Base-by-base conservation (phyloP, 768 basidiomycete genomes). In the Serendipita sp. region DNA sequence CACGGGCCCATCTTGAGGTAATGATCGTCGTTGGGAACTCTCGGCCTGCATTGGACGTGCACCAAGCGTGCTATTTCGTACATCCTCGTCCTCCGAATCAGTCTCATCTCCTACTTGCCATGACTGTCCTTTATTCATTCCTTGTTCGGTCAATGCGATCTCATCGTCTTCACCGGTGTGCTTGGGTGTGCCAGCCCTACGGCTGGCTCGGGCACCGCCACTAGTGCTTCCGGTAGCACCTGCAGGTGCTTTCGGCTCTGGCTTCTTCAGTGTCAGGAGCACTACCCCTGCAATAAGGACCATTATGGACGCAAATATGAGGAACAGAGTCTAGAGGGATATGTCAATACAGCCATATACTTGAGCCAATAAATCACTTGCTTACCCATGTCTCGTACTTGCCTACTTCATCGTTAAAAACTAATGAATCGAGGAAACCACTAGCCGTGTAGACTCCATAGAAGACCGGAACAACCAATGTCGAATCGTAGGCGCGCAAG, bases 251-350 rank as follows among this genome's bases (percentile, higher is more conserved):
- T 4, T 60, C 34, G 37, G 72, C 44, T 89, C 88, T 0, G 91
- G 86, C 70, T 94, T 92, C 78, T 97, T 94, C 76, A 89, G 85
- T 2, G 92, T 94, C 30, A 97, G 78, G 0, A 97, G 82, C n/a
- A 94, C 87, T 63, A 98, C 95, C 8, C 95, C 94, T 0, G 81
- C 83, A 51, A 97, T 86, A 64, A 98, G 85, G 47, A 96, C 79
- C 48, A 84, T 74, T 69, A 97, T 94, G 1, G 92, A 93, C 45
- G 85, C 74, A 70, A 90, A 92, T 66, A 95, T 89, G 53, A 92
- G 80, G 76, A 92, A 86, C 53, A 97, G 83, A 0, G 74, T 71
- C 70, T 60, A 38, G 41, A 71, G 66, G 2, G 10, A 54, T 65
- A 2, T 68, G 63, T 28, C 2, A 1, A 54, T 7, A 53, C 60